Evolutionary conservation across 78 protist genomes (phyloP).

Genomic region (Planoprotostelium fungivorum): DNA sequence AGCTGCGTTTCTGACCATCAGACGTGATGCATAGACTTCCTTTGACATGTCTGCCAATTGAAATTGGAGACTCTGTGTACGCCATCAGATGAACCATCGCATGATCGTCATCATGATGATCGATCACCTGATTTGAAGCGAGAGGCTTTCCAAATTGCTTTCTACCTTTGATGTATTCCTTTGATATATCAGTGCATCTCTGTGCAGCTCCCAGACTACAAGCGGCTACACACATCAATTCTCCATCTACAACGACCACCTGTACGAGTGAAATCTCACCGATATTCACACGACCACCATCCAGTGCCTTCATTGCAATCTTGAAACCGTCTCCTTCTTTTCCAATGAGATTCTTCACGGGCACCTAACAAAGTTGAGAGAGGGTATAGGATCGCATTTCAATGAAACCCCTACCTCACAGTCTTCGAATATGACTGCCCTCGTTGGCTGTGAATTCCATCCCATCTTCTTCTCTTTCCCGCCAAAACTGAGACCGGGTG

Average conservation of each 20-base stretch:
- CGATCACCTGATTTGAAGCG: neutral
- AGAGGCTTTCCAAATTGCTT: slow-evolving; percentile 76
- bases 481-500: slow-evolving; percentile 85
- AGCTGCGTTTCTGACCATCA: slow-evolving; percentile 61
- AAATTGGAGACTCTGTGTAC: slow-evolving; percentile 82
- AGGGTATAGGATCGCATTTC: slow-evolving; percentile 43
- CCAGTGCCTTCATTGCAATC: slow-evolving; percentile 92
- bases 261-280: slow-evolving; percentile 29
- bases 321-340: slow-evolving; percentile 89
- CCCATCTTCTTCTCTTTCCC: slow-evolving; percentile 79
- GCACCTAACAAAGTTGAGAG: slow-evolving; percentile 66
- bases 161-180: slow-evolving; percentile 63
- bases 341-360: slow-evolving; percentile 73
- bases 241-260: no score
- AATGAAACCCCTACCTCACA: slow-evolving; percentile 20
- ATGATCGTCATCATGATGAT: neutral
- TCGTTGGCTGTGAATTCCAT: slow-evolving; percentile 81
- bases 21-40: slow-evolving; percentile 70
- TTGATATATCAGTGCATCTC: slow-evolving; percentile 46
- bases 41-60: slow-evolving; percentile 85
- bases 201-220: slow-evolving; percentile 88
- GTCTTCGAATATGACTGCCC: slow-evolving; percentile 75
- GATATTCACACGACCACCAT: slow-evolving; percentile 88
- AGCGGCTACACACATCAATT: slow-evolving; percentile 52
- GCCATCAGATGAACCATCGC: no score